phyloP scores from a whole-genome alignment of 83 land plant genomes.

The Picea engelmannii region DNA sequence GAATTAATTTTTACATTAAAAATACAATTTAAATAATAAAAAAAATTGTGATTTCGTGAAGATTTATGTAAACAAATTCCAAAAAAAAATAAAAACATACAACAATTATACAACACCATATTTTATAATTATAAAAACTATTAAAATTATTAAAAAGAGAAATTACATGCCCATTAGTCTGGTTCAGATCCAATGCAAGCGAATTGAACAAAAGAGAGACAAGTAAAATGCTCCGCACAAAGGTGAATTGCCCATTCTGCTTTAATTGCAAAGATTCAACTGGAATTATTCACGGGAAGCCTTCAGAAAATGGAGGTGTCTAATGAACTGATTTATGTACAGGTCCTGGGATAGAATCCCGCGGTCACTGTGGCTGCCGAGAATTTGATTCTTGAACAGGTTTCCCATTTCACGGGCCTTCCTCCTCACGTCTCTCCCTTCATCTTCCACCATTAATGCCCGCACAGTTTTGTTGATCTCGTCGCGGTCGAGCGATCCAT shows the following conservation, averaged over 20 bases:
- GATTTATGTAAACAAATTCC: no score
- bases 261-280: no score
- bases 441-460: slow-evolving; percentile 24
- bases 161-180: no score
- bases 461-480: slow-evolving; percentile 30
- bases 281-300: background rate
- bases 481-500: slow-evolving; percentile 22
- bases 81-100: no score
- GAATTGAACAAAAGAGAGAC: background rate
- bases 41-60: no score
- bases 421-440: slow-evolving; percentile 11
- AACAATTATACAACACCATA: background rate
- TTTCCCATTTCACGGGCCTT: slow-evolving; percentile 23
- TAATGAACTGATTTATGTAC: background rate
- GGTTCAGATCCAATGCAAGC: no score
- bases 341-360: background rate
- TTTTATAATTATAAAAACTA: no score
- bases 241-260: no score
- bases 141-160: no score
- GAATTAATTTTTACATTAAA: no score
- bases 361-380: background rate
- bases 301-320: background rate
- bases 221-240: no score
- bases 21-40: no score
- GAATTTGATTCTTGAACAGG: slow-evolving; percentile 10